These are phyloP conservation scores for Auriscalpium microsporum DNA, from an alignment of 768 basidiomycete species.

Conservation along the genomic window DNA sequence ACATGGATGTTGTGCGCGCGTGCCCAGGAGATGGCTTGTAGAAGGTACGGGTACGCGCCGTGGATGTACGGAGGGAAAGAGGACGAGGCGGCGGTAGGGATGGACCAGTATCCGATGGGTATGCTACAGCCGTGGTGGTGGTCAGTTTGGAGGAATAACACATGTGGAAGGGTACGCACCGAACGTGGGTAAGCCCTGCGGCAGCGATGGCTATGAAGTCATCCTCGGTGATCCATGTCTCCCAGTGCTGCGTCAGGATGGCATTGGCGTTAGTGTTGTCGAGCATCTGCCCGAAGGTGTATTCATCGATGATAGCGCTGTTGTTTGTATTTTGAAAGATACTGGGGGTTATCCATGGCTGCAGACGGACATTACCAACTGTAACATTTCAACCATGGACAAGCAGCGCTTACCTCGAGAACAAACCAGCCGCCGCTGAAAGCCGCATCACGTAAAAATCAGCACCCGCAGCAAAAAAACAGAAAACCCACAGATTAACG, in stretches of 20 bases:
- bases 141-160: too few species aligned
- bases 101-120: slow-evolving; percentile 72
- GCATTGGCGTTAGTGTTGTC: slow-evolving; percentile 33
- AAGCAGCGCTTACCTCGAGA: slow-evolving; percentile 34
- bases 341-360: slow-evolving; percentile 79
- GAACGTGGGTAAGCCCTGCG: slow-evolving; percentile 65
- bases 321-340: slow-evolving; percentile 58
- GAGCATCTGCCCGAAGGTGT: slow-evolving; percentile 48
- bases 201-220: slow-evolving; percentile 58
- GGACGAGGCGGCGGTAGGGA: slow-evolving; percentile 51
- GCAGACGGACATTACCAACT: not conserved
- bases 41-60: slow-evolving; percentile 63
- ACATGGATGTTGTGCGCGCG: slow-evolving; percentile 52
- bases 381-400: not conserved
- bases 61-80: slow-evolving; percentile 46
- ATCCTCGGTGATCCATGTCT: slow-evolving; percentile 60
- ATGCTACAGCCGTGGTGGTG: slow-evolving; percentile 32
- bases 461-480: not conserved
- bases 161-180: slow-evolving; percentile 29
- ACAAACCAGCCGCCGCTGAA: slow-evolving; percentile 59
- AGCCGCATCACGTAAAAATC: too few species aligned
- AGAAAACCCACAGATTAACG: slow-evolving; percentile 45
- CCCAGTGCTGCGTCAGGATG: slow-evolving; percentile 47
- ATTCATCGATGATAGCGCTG: slow-evolving; percentile 49
- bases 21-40: slow-evolving; percentile 59